Base-by-base conservation (phyloP, 768 basidiomycete species). In the Mrakia hoshinonis region DNA sequence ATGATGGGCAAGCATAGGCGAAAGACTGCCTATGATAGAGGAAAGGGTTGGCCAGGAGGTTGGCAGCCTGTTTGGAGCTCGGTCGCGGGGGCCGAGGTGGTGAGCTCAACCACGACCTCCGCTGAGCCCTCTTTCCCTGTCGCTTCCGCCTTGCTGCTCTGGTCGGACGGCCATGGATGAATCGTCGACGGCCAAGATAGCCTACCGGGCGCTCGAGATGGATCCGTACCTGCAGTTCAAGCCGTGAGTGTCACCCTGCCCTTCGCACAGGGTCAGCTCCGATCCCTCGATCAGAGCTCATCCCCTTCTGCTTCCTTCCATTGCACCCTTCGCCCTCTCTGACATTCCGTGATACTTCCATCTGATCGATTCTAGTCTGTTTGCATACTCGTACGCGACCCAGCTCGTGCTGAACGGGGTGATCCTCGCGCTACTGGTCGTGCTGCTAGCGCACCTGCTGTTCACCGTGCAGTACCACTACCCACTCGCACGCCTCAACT, bases 391-490 rank as follows among this genome's bases (percentile, higher is more conserved):
- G 0, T 85, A 97, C 20, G 93, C 95, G 2, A 85, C 95, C 0
- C 96, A 99, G 77, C 86, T 97, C 64, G 84, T 96, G 72, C 81
- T 95, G 66, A 87, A 86, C 0, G 92, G 92, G 58, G 85, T 96
- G 73, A 86, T 91, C 6, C 81, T 95, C 73, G 90, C 95, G 12
- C 85, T 98, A 73, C 85, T 90, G 55, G 82, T 84, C 55, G 88
- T 95, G 24, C 87, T 99, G 52, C 83, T 96, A 75, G 86, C 96
- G 69, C 93, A 98, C 75, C 87, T 99, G 74, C 79, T 92, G 72
- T 96, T 99, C 81, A 97, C 96, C 5, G 89, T 89, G 0, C 92
- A 95, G 78, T 97, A 95, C 74, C 96, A 99, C 79, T 91, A 89
- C 85, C 91, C 92, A 0, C 87, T 99, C 49, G 92, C 93, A 0